These are phyloP conservation scores for Phytopythium cucurbitacearum DNA, from an alignment of 352 stramenopile species.

Conservation along the genomic window DNA sequence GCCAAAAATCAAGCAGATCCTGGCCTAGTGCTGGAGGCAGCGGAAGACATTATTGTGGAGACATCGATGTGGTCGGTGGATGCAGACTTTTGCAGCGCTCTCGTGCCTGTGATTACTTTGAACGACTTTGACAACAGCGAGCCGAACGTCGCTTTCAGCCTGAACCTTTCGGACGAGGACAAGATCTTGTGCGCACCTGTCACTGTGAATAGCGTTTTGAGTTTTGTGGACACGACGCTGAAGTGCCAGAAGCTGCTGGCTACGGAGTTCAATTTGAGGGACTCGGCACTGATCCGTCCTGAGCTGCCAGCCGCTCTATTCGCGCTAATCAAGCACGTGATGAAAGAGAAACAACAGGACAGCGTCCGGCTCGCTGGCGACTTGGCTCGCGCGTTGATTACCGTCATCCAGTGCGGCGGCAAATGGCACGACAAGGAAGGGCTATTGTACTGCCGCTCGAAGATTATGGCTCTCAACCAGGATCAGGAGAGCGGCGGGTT, in stretches of 20 bases:
- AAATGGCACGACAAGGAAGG: constrained; percentile 68
- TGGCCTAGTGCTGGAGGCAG: constrained; percentile 14
- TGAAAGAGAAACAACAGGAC: constrained; percentile 53
- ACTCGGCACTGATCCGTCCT: constrained; percentile 28
- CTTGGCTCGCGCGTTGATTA: constrained; percentile 63
- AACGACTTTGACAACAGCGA: constrained; percentile 31
- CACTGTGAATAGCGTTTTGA: constrained; percentile 52
- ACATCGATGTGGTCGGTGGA: constrained; percentile 71
- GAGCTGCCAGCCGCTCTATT: constrained; percentile 69
- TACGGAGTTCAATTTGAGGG: constrained; percentile 1
- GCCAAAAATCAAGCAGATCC: constrained; percentile 36
- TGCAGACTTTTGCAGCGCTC: constrained; percentile 43
- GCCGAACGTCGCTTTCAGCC: constrained; percentile 32
- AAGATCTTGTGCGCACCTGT: constrained; percentile 63
- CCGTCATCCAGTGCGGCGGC: constrained; percentile 54
- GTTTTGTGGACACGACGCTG: constrained; percentile 62
- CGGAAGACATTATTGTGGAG: constrained; percentile 51
- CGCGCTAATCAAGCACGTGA: constrained; percentile 63
- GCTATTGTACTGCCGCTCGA: constrained; percentile 78
- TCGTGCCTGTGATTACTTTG: constrained; percentile 67
- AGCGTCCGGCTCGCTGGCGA: constrained; percentile 49
- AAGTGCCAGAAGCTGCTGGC: constrained; percentile 28
- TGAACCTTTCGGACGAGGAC: constrained; percentile 73
- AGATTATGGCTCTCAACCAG: constrained; percentile 81
- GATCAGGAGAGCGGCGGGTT: constrained; percentile 67